Conservation (phyloP, 2,329 filamentous ascomycete species). For the Stagonosporopsis tanaceti region DNA sequence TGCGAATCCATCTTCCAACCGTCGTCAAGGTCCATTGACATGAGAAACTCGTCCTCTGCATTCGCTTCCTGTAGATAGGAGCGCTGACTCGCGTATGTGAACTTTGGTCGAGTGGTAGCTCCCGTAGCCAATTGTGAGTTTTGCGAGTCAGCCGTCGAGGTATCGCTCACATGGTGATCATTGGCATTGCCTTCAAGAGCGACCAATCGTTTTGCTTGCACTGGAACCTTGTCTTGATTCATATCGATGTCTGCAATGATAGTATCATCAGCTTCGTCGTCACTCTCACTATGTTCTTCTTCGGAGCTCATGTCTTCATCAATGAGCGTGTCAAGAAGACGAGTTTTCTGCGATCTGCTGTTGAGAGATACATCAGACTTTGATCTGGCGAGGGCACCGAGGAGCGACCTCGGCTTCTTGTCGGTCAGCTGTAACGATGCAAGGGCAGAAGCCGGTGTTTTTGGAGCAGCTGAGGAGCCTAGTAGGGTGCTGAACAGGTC, state of each 20-base stretch:
- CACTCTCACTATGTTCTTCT: constrained; percentile 38
- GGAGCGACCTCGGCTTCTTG: constrained; percentile 28
- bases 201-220: background rate
- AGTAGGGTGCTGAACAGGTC: constrained; percentile 45
- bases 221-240: constrained; percentile 1
- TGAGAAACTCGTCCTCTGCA: constrained; percentile 50
- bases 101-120: constrained; percentile 48
- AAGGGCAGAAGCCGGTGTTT: constrained; percentile 45
- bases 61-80: constrained; percentile 66
- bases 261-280: constrained; percentile 27
- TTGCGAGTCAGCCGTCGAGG: constrained; percentile 34
- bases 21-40: constrained; percentile 46
- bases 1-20: constrained; percentile 29
- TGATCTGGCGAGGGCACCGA: constrained; percentile 39
- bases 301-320: constrained; percentile 35
- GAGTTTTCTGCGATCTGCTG: constrained; percentile 34
- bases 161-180: constrained; percentile 32
- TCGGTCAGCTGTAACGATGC: constrained; percentile 42
- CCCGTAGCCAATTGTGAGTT: constrained; percentile 33
- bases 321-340: constrained; percentile 45
- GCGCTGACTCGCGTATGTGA: constrained; percentile 67
- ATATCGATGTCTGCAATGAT: background rate
- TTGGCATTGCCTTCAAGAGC: constrained; percentile 7
- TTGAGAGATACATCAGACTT: constrained; percentile 43
- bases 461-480: constrained; percentile 34